Percentiles rank a stretch among this genome's conserved stretches.
Conservation (phyloP, 352 stramenopile species). For the Pythium rhizo-oryzae region DNA sequence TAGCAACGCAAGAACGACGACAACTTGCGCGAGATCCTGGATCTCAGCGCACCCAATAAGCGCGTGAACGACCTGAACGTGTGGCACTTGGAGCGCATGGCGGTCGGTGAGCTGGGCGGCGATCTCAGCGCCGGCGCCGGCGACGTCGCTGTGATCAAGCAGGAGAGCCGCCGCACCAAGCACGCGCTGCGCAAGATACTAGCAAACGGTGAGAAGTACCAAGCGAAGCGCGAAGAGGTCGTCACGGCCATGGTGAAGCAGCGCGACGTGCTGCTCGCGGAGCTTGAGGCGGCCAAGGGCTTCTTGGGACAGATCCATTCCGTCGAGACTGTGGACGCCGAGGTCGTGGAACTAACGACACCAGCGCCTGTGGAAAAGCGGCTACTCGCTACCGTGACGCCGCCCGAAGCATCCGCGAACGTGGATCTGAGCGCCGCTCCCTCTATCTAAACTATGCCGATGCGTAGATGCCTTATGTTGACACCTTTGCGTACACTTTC, state of each 20-base stretch:
- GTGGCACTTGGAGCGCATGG: constrained; percentile 86
- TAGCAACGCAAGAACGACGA: constrained; percentile 81
- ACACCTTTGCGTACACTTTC: too few species aligned
- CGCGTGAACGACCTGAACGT: constrained; percentile 67
- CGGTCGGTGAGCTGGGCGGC: constrained; percentile 68
- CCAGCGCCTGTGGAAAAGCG: constrained; percentile 67
- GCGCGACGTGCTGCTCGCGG: constrained; percentile 58
- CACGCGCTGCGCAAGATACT: constrained; percentile 60
- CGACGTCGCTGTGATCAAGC: constrained; percentile 65
- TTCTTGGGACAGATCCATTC: constrained; percentile 75
- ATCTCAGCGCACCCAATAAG: constrained; percentile 59
- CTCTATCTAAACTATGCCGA: constrained; percentile 41
- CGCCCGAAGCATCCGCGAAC: constrained; percentile 40
- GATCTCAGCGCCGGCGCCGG: constrained; percentile 28
- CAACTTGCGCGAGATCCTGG: constrained; percentile 75
- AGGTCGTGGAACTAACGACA: constrained; percentile 49
- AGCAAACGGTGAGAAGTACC: constrained; percentile 52
- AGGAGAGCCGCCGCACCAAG: constrained; percentile 59
- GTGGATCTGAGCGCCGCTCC: constrained; percentile 54
- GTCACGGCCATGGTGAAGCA: constrained; percentile 73
- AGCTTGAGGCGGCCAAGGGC: constrained; percentile 70
- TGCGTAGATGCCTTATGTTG: too few species aligned
- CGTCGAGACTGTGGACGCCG: constrained; percentile 38
- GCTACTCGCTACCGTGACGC: constrained; percentile 59
- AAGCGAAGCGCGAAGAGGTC: constrained; percentile 57